Evolutionary conservation across 805 yeast genomes (phyloP).

Genomic region (Wickerhamomyces subpelliculosus): DNA sequence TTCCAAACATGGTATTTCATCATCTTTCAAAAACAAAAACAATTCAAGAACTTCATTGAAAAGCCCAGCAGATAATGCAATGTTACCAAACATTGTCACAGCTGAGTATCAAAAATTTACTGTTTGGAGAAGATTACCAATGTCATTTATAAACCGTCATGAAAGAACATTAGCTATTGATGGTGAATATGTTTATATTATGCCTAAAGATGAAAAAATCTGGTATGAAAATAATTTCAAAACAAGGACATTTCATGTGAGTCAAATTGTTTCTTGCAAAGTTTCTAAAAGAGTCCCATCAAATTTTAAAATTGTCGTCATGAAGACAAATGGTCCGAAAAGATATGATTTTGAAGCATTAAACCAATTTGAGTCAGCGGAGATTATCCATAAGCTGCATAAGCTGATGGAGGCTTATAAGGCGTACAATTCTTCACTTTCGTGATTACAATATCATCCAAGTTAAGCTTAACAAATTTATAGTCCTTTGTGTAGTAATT

Average conservation of each 20-base stretch:
- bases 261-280: constrained; percentile 68
- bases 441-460: neutral
- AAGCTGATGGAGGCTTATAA: constrained; percentile 50
- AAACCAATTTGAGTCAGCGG: constrained; percentile 52
- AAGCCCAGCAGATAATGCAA: constrained; percentile 7
- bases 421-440: constrained; percentile 24
- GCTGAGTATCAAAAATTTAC: constrained; percentile 69
- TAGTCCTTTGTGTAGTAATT: too few relatives aligned
- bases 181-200: constrained; percentile 87
- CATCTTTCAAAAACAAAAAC: constrained; percentile 28
- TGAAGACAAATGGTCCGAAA: constrained; percentile 62
- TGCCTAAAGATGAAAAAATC: constrained; percentile 75
- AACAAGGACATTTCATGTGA: constrained; percentile 80
- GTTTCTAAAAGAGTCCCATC: constrained; percentile 70
- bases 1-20: constrained; percentile 9
- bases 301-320: constrained; percentile 75
- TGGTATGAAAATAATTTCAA: constrained; percentile 66
- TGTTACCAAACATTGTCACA: constrained; percentile 13
- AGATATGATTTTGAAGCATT: constrained; percentile 84
- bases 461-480: neutral
- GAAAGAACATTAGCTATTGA: constrained; percentile 83
- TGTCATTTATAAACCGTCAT: constrained; percentile 72
- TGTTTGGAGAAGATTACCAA: constrained; percentile 84
- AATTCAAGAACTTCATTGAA: constrained; percentile 26
- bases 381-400: constrained; percentile 67